These are phyloP conservation scores for Trypanosoma platydactyli DNA, from an alignment of 208 protist genomes.

Conservation along the genomic window DNA sequence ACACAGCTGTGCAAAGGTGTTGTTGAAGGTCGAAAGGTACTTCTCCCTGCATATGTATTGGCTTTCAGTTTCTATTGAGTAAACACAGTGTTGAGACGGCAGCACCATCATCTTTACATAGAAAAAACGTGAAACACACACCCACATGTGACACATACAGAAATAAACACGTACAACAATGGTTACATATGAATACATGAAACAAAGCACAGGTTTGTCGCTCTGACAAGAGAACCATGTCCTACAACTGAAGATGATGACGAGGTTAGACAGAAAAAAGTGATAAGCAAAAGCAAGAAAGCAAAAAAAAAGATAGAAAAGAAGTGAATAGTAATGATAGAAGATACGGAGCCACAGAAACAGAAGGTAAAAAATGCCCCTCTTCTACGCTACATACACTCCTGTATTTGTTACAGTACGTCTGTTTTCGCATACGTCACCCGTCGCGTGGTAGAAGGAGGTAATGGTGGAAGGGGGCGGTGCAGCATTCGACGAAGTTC, in stretches of 20 bases:
- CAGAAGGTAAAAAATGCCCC: too few relatives aligned
- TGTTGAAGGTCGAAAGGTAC: too few relatives aligned
- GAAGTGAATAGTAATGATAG: too few relatives aligned
- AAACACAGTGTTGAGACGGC: background rate
- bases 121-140: background rate
- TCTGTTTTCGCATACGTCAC: background rate
- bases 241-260: too few relatives aligned
- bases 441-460: conserved; percentile 20
- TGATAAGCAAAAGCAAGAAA: too few relatives aligned
- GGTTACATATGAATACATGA: background rate
- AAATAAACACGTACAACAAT: background rate
- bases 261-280: too few relatives aligned
- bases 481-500: conserved; percentile 80
- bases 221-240: background rate
- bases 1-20: background rate
- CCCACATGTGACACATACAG: background rate
- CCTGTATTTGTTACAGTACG: background rate
- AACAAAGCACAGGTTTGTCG: background rate
- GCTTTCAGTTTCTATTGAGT: too few relatives aligned
- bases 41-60: too few relatives aligned
- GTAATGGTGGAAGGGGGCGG: conserved; percentile 69
- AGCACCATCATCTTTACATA: background rate
- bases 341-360: too few relatives aligned
- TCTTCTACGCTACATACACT: background rate
- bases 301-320: too few relatives aligned